phyloP scores from a whole-genome alignment of 805 yeast genomes.

The Ogataea glucozyma region DNA sequence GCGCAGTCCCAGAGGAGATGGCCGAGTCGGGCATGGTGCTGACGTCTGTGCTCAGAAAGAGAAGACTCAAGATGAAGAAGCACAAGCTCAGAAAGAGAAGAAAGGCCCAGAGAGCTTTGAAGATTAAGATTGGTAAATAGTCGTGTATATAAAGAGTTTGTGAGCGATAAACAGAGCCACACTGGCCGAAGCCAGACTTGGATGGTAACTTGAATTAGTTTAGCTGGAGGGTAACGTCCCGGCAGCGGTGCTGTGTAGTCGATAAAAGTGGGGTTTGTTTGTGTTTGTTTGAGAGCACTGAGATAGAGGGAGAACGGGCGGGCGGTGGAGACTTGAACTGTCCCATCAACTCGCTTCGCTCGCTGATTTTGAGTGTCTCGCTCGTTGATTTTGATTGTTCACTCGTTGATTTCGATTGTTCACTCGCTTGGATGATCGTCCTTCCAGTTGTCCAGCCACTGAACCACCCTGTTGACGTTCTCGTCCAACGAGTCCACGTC shows the following conservation, averaged over 20 bases:
- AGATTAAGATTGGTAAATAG: constrained; percentile 60
- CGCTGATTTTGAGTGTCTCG: too few relatives aligned
- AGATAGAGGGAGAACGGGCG: neutral
- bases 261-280: too few relatives aligned
- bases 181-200: too few relatives aligned
- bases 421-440: constrained; percentile 49
- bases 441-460: constrained; percentile 80
- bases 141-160: constrained; percentile 13
- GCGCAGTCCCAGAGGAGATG: constrained; percentile 9
- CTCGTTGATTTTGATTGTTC: neutral
- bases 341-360: too few relatives aligned
- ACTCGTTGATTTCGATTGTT: neutral
- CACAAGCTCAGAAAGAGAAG: constrained; percentile 97
- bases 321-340: too few relatives aligned
- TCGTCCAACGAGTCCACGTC: constrained; percentile 72
- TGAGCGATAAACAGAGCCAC: too few relatives aligned
- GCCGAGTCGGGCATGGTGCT: constrained; percentile 35
- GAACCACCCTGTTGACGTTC: constrained; percentile 73
- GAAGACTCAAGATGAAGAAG: constrained; percentile 95
- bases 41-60: constrained; percentile 77
- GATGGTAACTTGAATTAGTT: too few relatives aligned
- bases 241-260: too few relatives aligned
- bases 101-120: constrained; percentile 83
- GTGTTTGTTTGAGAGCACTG: too few relatives aligned
- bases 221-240: too few relatives aligned